These are phyloP conservation scores for Anthoceros angustus DNA, from an alignment of 225 moss, liverwort and hornwort species.

Conservation along the genomic window DNA sequence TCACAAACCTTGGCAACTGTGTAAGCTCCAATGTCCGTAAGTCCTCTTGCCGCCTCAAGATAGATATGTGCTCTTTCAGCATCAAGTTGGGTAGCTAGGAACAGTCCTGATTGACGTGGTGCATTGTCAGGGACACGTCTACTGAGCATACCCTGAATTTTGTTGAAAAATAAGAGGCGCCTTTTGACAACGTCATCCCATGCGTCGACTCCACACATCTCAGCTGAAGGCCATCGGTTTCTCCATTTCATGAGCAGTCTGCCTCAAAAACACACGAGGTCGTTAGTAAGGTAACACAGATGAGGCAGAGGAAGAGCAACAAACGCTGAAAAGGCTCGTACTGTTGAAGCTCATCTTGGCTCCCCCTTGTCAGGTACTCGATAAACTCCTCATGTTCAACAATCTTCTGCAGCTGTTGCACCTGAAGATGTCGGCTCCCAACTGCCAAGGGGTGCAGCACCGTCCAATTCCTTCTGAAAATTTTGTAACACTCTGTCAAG, in stretches of 20 bases:
- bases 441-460: conserved; percentile 65
- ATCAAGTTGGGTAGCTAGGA: conserved; percentile 30
- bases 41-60: conserved; percentile 50
- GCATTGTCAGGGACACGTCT: conserved; percentile 14
- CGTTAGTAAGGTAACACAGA: neutral
- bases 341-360: conserved; percentile 30
- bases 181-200: conserved; percentile 90
- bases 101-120: conserved; percentile 10
- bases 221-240: conserved; percentile 70
- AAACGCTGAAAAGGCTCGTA: neutral
- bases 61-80: conserved; percentile 56
- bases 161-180: conserved; percentile 47
- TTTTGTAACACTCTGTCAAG: conserved; percentile 52
- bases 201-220: conserved; percentile 60
- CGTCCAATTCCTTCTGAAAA: conserved; percentile 59
- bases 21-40: conserved; percentile 50
- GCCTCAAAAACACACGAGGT: conserved; percentile 7
- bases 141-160: conserved; percentile 44
- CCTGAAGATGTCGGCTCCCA: conserved; percentile 51
- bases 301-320: neutral
- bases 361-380: conserved; percentile 27
- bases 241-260: conserved; percentile 66
- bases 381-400: conserved; percentile 71
- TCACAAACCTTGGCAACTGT: conserved; percentile 45
- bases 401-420: conserved; percentile 58